Base-by-base conservation (phyloP, 1,284 basidiomycete genomes). In the Apiotrichum sp. region DNA sequence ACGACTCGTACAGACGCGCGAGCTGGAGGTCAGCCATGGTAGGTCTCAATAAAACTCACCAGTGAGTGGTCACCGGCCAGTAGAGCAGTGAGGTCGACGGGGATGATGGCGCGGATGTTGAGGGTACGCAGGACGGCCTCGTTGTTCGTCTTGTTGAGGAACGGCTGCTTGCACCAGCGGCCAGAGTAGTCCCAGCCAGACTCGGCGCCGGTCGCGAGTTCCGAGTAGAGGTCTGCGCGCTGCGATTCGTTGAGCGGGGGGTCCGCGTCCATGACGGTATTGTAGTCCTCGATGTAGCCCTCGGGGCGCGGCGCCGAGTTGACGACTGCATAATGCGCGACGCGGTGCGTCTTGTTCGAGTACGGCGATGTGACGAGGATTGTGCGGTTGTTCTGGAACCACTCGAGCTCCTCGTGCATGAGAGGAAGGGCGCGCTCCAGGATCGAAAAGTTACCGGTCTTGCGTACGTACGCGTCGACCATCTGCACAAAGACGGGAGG, bases 281-380 rank as follows among this genome's bases (percentile, higher is more conserved):
- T 65, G 67, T 89, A 93, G 77, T 96, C 92, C 81, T 79, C 68
- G 13, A 74, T 60, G 59, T 74, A 78, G 11, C 79, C 78, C 72
- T 96, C 92, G 0, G 92, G 92, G n/a, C 91, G 81, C 31, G 92
- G 92, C 1, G 88, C 92, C 32, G 79, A 86, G 72, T 93, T 96
- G 58, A 71, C 72, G 0, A 90, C 90, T 1, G 81, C 77, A 66
- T 89, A 95, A 56, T 79, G 85, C 38, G 83, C 82, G 70, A 96
- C 80, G 9, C 79, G 76, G 74, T 87, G 82, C 47, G 79, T 69
- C 40, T 74, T 65, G 83, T 84, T 57, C 82, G 86, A 78, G 80
- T 85, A 79, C 0, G 92, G 88, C 53, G 86, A 88, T 2, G 78
- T 86, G 47, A 95, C 82, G 58, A 80, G 80, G 32, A 88, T 66